These are phyloP conservation scores for Forsythia viridissima DNA, from an alignment of 257 asterid genomes.

Conservation along the genomic window DNA sequence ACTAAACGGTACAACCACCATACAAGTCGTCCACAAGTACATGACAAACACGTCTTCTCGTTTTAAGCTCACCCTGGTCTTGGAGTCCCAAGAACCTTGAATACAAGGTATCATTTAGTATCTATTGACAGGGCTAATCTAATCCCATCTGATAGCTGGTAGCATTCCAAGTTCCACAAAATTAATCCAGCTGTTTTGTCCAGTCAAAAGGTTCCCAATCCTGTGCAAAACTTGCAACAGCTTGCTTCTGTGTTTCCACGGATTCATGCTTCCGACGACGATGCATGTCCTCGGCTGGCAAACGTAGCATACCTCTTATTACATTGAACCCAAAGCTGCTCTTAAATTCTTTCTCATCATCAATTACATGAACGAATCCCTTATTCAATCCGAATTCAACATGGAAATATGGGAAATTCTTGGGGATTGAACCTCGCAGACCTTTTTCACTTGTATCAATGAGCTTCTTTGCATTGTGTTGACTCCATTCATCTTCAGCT, in stretches of 20 bases:
- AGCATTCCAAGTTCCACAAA: conserved; percentile 18
- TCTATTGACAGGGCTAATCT: too few species aligned
- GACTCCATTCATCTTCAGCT: conserved; percentile 99
- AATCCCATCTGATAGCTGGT: not conserved
- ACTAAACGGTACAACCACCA: not conserved
- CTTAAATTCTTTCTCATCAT: conserved; percentile 68
- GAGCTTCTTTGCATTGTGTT: conserved; percentile 92
- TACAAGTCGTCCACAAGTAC: not conserved
- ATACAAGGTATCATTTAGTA: too few species aligned
- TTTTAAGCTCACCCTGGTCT: not conserved
- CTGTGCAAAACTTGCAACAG: conserved; percentile 58
- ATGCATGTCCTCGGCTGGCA: conserved; percentile 94
- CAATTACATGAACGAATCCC: conserved; percentile 96
- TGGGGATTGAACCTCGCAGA: conserved; percentile 80
- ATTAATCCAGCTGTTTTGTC: conserved; percentile 67
- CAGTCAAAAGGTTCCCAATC: conserved; percentile 89
- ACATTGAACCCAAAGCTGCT: conserved; percentile 85
- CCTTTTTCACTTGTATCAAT: conserved; percentile 91
- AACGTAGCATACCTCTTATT: conserved; percentile 70
- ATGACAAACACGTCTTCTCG: not conserved
- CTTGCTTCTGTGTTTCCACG: conserved; percentile 61
- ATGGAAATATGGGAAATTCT: conserved; percentile 91
- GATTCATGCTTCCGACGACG: conserved; percentile 71
- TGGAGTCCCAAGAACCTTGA: not conserved
- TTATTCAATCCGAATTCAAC: conserved; percentile 81